These are phyloP conservation scores for Curvularia sp. DNA, from an alignment of 2,329 filamentous ascomycete species.

Conservation along the genomic window DNA sequence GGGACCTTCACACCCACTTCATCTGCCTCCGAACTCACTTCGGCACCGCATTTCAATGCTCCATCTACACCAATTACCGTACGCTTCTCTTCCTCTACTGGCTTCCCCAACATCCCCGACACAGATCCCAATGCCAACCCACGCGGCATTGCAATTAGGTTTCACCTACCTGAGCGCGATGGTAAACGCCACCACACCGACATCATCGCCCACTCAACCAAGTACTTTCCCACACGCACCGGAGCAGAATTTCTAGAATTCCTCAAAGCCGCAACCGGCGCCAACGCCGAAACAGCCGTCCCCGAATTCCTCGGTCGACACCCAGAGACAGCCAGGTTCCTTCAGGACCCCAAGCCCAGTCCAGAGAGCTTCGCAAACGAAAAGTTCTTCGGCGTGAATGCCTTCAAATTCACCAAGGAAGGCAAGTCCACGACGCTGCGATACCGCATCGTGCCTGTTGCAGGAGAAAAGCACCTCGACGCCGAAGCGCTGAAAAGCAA, in stretches of 20 bases:
- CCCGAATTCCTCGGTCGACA: conserved; percentile 55
- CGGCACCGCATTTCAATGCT: conserved; percentile 58
- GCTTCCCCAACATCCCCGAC: conserved; percentile 60
- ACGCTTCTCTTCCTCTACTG: conserved; percentile 62
- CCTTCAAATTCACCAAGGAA: conserved; percentile 55
- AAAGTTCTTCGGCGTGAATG: conserved; percentile 58
- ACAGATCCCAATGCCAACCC: conserved; percentile 57
- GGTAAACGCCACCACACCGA: conserved; percentile 60
- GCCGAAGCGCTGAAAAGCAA: conserved; percentile 51
- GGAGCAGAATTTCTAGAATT: conserved; percentile 62
- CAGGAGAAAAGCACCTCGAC: conserved; percentile 51
- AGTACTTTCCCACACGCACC: conserved; percentile 60
- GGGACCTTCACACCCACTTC: conserved; percentile 61
- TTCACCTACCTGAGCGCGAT: conserved; percentile 55
- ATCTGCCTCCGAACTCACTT: conserved; percentile 54
- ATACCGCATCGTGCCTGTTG: conserved; percentile 58
- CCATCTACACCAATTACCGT: conserved; percentile 56
- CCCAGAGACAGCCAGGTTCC: conserved; percentile 58
- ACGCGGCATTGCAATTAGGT: conserved; percentile 56
- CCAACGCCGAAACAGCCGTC: conserved; percentile 41
- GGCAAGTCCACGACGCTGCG: conserved; percentile 57
- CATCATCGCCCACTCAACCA: conserved; percentile 61
- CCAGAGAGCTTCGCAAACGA: conserved; percentile 59
- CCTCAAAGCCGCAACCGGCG: conserved; percentile 51
- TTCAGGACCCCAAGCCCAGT: conserved; percentile 58